Percentiles rank a stretch among this genome's conserved stretches.
Conservation (phyloP, 176 grass and related monocot species). For the Panicum miliaceum region DNA sequence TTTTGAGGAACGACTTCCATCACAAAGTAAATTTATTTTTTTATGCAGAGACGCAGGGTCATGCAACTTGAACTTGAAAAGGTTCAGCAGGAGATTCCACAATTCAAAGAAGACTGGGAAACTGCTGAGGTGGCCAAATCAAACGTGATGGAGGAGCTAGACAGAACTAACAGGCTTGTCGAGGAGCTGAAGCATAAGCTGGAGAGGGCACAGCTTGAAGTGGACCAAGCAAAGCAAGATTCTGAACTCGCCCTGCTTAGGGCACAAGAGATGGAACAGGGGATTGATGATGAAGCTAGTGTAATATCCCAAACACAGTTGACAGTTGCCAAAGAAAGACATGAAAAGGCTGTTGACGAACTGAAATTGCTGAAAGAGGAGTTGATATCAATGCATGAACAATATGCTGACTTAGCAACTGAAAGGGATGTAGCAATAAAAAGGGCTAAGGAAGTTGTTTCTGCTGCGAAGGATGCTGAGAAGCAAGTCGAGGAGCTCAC, state of each 20-base stretch:
- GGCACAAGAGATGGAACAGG: constrained; percentile 73
- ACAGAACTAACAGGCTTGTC: constrained; percentile 57
- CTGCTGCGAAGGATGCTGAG: constrained; percentile 57
- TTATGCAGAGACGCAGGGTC: constrained; percentile 60
- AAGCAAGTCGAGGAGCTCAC: constrained; percentile 75
- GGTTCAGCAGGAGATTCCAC: constrained; percentile 67
- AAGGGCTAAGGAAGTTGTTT: constrained; percentile 58
- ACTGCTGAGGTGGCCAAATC: constrained; percentile 62
- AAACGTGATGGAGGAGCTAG: constrained; percentile 61
- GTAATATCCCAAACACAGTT: constrained; percentile 70
- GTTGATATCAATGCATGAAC: constrained; percentile 60
- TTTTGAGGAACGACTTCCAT: constrained; percentile 18
- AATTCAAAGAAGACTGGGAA: constrained; percentile 58
- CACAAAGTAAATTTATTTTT: constrained; percentile 23
- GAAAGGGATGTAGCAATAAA: constrained; percentile 67
- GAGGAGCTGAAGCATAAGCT: constrained; percentile 82
- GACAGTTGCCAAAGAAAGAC: constrained; percentile 65
- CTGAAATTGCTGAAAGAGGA: constrained; percentile 60
- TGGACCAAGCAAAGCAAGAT: constrained; percentile 86
- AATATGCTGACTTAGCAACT: constrained; percentile 53
- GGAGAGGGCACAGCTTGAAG: constrained; percentile 76
- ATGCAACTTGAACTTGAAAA: constrained; percentile 76
- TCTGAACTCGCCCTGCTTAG: constrained; percentile 76
- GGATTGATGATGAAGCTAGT: constrained; percentile 71
- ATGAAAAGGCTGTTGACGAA: constrained; percentile 75